Base-by-base conservation (phyloP, 805 yeast species). In the Wickerhamomyces bisporus region DNA sequence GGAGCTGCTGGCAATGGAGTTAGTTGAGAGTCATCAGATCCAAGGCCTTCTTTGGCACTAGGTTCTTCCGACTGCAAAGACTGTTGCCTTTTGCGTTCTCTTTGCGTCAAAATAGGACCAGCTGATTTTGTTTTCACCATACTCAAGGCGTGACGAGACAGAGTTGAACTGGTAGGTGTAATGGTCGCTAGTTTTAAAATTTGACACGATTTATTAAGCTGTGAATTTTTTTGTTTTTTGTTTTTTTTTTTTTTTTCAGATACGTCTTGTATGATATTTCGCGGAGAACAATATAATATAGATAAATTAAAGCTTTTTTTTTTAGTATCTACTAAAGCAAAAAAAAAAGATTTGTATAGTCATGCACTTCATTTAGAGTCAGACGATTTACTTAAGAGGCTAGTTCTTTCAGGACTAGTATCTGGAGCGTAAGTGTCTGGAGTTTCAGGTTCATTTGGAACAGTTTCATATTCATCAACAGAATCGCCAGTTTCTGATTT, bases 301-400 rank as follows among this genome's bases (percentile, higher is more conserved):
- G n/a, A n/a, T n/a, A n/a, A n/a, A n/a, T n/a, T n/a, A n/a, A n/a
- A n/a, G n/a, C n/a, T n/a, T n/a, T n/a, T n/a, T n/a, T n/a, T n/a
- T n/a, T n/a, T n/a, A n/a, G n/a, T n/a, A n/a, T n/a, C n/a, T n/a
- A n/a, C n/a, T n/a, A n/a, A n/a, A n/a, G n/a, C n/a, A n/a, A n/a
- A n/a, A n/a, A n/a, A n/a, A n/a, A n/a, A n/a, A n/a, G n/a, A n/a
- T n/a, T n/a, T n/a, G n/a, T n/a, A n/a, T n/a, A n/a, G n/a, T n/a
- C n/a, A n/a, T n/a, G n/a, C n/a, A n/a, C n/a, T n/a, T n/a, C n/a
- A 21, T 21, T 21, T 7, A 21, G 24, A 21, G 15, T 24, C 25
- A 34, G 45, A 44, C 25, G 40, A 36, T 21, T 42, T 54, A 37
- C 55, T 50, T 16, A 55, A 30, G 9, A 55, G 52, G 13, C 53